phyloP scores from a whole-genome alignment of 306 rosid genomes.

The Dalbergia cochinchinensis region DNA sequence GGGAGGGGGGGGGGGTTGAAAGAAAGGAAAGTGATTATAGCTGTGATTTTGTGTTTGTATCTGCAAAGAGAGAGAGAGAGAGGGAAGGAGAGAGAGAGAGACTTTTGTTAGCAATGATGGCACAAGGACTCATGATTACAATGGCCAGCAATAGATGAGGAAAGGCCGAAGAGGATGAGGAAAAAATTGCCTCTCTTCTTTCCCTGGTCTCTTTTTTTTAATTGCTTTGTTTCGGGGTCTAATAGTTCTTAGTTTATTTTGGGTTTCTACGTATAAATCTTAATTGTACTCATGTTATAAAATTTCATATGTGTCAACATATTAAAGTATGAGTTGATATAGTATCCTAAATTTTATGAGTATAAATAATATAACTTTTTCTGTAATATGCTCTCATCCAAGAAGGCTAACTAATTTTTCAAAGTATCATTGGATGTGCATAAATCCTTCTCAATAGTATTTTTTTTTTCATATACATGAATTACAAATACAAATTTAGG shows the following conservation, averaged over 20 bases:
- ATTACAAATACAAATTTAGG: no score
- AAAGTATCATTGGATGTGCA: no score
- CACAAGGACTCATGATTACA: constrained; percentile 83
- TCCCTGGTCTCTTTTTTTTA: constrained; percentile 43
- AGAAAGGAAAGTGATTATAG: constrained; percentile 40
- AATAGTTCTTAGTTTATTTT: background rate
- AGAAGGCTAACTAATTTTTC: no score
- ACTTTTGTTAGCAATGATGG: constrained; percentile 81
- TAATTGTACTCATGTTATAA: no score
- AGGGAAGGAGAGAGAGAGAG: constrained; percentile 51
- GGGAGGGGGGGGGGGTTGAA: constrained; percentile 21
- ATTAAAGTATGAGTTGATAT: no score
- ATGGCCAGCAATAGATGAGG: constrained; percentile 67
- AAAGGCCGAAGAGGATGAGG: constrained; percentile 59
- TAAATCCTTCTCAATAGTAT: no score
- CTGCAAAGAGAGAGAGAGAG: constrained; percentile 45
- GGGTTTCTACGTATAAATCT: no score
- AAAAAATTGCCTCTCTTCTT: constrained; percentile 46
- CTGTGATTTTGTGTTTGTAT: constrained; percentile 61
- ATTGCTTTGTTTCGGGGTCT: constrained; percentile 32
- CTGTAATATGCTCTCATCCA: no score
- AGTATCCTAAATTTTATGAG: no score
- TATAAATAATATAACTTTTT: no score
- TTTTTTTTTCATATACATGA: no score
- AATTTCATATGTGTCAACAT: no score